Conservation (phyloP, 2,329 filamentous ascomycete genomes). For the Dothistroma pini region DNA sequence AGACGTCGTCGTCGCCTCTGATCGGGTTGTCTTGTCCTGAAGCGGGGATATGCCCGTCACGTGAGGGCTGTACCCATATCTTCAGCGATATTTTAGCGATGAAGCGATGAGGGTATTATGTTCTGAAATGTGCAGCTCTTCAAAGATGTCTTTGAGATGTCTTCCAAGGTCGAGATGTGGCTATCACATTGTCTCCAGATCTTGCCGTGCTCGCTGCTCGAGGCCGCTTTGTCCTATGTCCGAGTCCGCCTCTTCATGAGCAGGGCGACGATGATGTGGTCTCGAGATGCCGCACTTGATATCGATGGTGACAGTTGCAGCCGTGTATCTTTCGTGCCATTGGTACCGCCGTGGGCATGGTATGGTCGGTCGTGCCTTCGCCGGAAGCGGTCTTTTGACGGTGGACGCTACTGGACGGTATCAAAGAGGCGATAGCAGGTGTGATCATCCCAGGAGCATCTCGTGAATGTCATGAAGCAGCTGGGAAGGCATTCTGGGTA, state of each 20-base stretch:
- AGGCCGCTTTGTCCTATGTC: neutral
- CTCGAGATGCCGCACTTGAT: neutral
- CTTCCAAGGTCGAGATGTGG: neutral
- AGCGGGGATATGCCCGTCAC: slow-evolving; percentile 1
- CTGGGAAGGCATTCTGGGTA: neutral
- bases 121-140: neutral
- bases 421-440: neutral
- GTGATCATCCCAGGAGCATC: neutral
- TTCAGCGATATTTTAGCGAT: neutral
- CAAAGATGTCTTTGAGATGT: neutral
- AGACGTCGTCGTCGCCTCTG: neutral
- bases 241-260: neutral
- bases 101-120: neutral
- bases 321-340: neutral
- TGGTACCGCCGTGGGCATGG: neutral
- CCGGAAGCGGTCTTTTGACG: slow-evolving; percentile 1
- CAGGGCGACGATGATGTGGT: neutral
- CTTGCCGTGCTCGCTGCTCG: neutral
- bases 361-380: neutral
- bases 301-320: neutral
- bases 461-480: neutral
- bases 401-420: neutral
- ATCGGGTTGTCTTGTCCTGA: neutral
- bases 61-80: neutral
- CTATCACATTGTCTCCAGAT: neutral